Base-by-base conservation (phyloP, 2,329 filamentous ascomycete species). In the Nemania sp. region DNA sequence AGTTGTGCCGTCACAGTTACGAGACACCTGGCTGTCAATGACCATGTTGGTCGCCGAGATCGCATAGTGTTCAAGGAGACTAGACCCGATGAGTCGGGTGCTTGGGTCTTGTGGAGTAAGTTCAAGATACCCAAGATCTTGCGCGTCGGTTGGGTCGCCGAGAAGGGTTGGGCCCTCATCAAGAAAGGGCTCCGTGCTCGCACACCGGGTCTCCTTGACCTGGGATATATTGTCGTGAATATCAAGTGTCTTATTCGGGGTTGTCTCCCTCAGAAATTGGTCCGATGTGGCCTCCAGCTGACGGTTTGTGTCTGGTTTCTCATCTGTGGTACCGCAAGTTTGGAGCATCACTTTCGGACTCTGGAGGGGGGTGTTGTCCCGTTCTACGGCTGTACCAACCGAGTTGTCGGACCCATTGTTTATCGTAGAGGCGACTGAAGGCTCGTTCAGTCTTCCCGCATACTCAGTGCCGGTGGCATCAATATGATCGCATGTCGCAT, bases 141-240 rank as follows among this genome's bases (percentile, higher is more conserved):
- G 64, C 25, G 60, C 39, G 51, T 69, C 61, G 58, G 67, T 66
- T 54, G 42, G 21, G 51, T 70, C 65, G 39, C 51, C 65, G 47
- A 72, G 51, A 18, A 71, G 60, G 17, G 69, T 70, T 42, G 67
- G 61, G 2, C 47, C 65, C 13, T 69, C 67, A 42, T 70, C 65
- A 32, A 66, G 29, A n/a, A 56, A 45, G 42, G 49, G 9, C 32
- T 56, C 54, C 18, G 37, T 13, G 40, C 39, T 56, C 12, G n/a
- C 34, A 12, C 6, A 2, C 21, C 45, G 49, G 13, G 32, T 21
- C 13, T 20, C 34, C 4, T 64, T 60, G 9, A 46, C 45, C 12
- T 62, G 46, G 12, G 54, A 37, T 54, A 49, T 18, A 47, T 21
- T 40, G 15, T 47, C 34, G 34, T n/a, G 5, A 21, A 35, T 43